Evolutionary conservation across 2,329 filamentous ascomycete species (phyloP), one percentile per base, ranked within the genome.

Genomic region (Diplodia mutila): DNA sequence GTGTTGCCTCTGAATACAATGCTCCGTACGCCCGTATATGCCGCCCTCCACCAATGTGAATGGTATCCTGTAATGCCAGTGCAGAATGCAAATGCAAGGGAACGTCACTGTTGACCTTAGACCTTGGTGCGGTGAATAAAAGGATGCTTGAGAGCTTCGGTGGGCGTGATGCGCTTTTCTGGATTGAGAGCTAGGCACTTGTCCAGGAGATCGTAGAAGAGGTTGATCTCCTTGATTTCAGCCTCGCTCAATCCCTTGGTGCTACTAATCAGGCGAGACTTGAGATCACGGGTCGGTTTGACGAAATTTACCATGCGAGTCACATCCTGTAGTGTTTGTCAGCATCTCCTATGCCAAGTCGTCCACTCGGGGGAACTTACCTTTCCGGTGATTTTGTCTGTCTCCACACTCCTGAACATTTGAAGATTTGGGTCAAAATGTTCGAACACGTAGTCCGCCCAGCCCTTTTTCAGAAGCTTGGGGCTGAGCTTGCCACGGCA

Each of bases 401-500:
- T 87, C 78, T 98, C 94, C 12, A 93, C 85, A 78, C 90, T 95
- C 77, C 90, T 85, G 79, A 97, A 98, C 74, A 93, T 92, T 70
- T 91, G 86, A 80, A 90, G 84, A 67, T 93, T 91, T 76, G 97
- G 92, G 9, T 67, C 66, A 78, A 97, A 97, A 79, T 97, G 92
- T 75, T 90, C 83, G 51, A 86, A 85, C 16, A 90, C 88, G 69
- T 96, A 85, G 71, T 92, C 86, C 5, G 65, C 65, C 65, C 65
- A 67, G 2, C 94, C 93, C 64, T 91, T 90, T 73, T 92, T 93
- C 74, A 97, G 89, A 70, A 97, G 85, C 79, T 97, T 97, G 55
- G 91, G 89, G 34, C 92, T 94, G 70, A 97, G 90, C 79, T 94
- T 96, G 74, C 95, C 95, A 57, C 96, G 90, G 73, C 94, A 93